These are phyloP conservation scores for Cichorium intybus DNA, from an alignment of 140 eudicot genomes.

Conservation along the genomic window DNA sequence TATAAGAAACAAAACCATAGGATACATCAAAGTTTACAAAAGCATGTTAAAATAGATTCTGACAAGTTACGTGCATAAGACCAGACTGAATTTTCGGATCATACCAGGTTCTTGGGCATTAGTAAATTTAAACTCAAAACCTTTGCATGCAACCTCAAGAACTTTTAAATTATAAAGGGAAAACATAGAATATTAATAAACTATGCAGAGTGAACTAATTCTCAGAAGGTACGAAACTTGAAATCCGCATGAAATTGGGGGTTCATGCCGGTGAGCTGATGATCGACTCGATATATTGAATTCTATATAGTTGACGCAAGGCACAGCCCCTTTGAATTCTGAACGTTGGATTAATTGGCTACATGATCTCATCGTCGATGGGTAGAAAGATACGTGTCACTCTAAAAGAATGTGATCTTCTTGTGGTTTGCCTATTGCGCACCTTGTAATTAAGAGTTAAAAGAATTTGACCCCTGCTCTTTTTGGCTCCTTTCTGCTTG, in stretches of 20 bases:
- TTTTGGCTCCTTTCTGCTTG: too few species aligned
- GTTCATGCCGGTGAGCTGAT: neutral
- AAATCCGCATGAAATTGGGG: neutral
- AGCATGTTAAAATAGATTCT: neutral
- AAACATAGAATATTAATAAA: neutral
- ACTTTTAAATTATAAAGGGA: neutral
- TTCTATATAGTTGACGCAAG: too few species aligned
- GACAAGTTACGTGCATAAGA: too few species aligned
- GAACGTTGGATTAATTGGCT: too few species aligned
- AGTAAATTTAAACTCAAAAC: neutral
- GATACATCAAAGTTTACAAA: neutral
- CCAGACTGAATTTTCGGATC: neutral
- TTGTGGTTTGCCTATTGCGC: too few species aligned
- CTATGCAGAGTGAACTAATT: neutral
- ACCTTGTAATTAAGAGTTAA: too few species aligned
- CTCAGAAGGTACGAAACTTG: neutral
- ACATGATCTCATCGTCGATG: neutral
- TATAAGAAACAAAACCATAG: neutral
- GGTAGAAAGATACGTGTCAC: neutral
- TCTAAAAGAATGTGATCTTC: too few species aligned
- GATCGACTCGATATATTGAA: too few species aligned
- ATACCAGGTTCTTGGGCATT: neutral
- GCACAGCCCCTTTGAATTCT: neutral
- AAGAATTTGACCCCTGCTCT: too few species aligned
- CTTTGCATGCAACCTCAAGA: neutral